These are phyloP conservation scores for Aspergillus piperis DNA, from an alignment of 2,329 filamentous ascomycete genomes.

Conservation along the genomic window DNA sequence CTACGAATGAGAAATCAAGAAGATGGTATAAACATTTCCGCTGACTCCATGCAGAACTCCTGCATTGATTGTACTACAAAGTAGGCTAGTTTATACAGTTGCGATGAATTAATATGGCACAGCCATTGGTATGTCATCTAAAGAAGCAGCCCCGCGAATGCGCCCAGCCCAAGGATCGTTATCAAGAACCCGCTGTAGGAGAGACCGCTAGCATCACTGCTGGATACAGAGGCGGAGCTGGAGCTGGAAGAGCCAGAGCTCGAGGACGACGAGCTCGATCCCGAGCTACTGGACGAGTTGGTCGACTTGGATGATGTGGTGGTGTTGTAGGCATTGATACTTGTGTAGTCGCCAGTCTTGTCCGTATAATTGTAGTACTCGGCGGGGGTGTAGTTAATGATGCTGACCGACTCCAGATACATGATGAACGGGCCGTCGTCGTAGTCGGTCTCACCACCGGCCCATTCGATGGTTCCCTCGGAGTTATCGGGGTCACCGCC, in stretches of 20 bases:
- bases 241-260: slow-evolving; percentile 9
- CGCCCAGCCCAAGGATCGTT: background rate
- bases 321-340: slow-evolving; percentile 53
- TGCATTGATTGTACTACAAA: too few relatives aligned
- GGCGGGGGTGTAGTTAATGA: slow-evolving; percentile 58
- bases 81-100: too few relatives aligned
- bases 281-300: slow-evolving; percentile 7
- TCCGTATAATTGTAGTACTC: slow-evolving; percentile 68
- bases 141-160: background rate
- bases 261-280: slow-evolving; percentile 12
- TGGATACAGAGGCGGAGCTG: background rate
- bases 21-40: too few relatives aligned
- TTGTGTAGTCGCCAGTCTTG: slow-evolving; percentile 59
- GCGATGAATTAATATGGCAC: too few relatives aligned
- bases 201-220: background rate
- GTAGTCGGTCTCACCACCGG: slow-evolving; percentile 70
- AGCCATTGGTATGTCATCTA: too few relatives aligned
- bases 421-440: slow-evolving; percentile 68
- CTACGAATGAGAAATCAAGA: too few relatives aligned
- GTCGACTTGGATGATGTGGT: slow-evolving; percentile 10
- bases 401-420: slow-evolving; percentile 65
- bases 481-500: slow-evolving; percentile 55
- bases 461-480: slow-evolving; percentile 64
- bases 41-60: too few relatives aligned
- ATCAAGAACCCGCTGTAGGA: background rate